Evolutionary conservation across 2,329 filamentous ascomycete genomes (phyloP).

Genomic region (Neocucurbitaria cava): DNA sequence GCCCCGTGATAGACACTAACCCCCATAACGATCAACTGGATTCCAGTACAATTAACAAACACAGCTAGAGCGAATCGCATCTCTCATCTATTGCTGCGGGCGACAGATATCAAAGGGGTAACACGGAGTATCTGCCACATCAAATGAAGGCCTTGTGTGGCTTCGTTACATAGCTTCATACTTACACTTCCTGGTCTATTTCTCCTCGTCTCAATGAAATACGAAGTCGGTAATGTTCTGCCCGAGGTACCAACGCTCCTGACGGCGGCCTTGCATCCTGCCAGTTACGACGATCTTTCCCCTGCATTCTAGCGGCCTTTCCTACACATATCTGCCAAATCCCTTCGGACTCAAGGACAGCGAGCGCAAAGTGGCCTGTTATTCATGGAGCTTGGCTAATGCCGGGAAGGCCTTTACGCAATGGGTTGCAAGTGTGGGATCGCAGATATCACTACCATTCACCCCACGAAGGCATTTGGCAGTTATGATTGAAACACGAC

Average conservation of each 20-base stretch:
- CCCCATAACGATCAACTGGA: too few species aligned
- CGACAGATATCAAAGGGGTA: constrained; percentile 28
- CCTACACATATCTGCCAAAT: background rate
- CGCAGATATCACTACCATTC: constrained; percentile 4
- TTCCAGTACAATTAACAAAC: too few species aligned
- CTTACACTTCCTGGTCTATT: constrained; percentile 13
- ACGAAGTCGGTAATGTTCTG: constrained; percentile 2
- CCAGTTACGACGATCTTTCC: background rate
- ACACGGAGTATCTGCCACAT: constrained; percentile 18
- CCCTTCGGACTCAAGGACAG: background rate
- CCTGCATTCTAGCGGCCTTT: background rate
- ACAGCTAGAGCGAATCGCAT: constrained; percentile 7
- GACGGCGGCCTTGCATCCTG: background rate
- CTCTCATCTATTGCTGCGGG: constrained; percentile 21
- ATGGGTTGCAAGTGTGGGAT: background rate
- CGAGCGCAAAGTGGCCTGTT: background rate
- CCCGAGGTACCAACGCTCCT: background rate
- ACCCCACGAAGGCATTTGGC: constrained; percentile 13
- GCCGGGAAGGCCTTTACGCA: background rate
- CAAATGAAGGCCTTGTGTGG: constrained; percentile 10
- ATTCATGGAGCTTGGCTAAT: background rate
- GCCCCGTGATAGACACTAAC: too few species aligned
- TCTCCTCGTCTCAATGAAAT: constrained; percentile 10
- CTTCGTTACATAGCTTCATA: constrained; percentile 8
- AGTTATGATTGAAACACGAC: constrained; percentile 16